Base-by-base conservation (phyloP, 2,329 filamentous ascomycete genomes). In the Stemphylium vesicarium region DNA sequence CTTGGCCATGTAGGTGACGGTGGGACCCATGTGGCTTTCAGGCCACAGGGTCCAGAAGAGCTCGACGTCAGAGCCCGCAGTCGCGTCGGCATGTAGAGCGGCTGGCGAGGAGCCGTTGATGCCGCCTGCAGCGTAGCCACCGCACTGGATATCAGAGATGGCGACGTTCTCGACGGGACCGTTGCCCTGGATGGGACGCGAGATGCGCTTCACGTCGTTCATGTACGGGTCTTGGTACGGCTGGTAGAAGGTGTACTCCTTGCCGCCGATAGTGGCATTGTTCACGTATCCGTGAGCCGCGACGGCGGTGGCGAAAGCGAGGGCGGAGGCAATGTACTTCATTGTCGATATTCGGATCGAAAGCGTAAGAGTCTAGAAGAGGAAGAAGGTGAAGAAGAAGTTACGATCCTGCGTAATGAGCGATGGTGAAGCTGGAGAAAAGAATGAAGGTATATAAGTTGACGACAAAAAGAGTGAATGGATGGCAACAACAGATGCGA, bases 1-100 rank as follows among this genome's bases (percentile, higher is more conserved):
- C 31, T 77, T 75, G 4, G 84, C 84, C 83, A 87, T 84, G 65
- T 86, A 86, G 0, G 84, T 86, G 51, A 86, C 75, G 1, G 81
- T 69, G 1, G 84, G 84, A 0, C 84, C 84, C 26, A 82, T 74
- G 54, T 85, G 83, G 54, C 69, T 74, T 1, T 78, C 75, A 0
- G 79, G 78, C 78, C 78, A 80, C 2, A 78, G 64, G 1, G 84
- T 86, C 84, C 85, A 87, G 50, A 75, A 74, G 3, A 87, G 76
- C 9, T 78, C 80, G 32, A 86, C 81, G 0, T 76, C 78, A 2
- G 79, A 81, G 2, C 85, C 84, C 3, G 84, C 83, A 4, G 80
- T 76, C 4, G 77, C 84, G 0, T 79, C 70, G 2, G 83, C 84
- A 57, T 84, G 82, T 0, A 87, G 77, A 4, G 80, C 68, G 2